Evolutionary conservation across 192 early-diverging fungal genomes (phyloP).

Genomic region (Umbelopsis sp.): DNA sequence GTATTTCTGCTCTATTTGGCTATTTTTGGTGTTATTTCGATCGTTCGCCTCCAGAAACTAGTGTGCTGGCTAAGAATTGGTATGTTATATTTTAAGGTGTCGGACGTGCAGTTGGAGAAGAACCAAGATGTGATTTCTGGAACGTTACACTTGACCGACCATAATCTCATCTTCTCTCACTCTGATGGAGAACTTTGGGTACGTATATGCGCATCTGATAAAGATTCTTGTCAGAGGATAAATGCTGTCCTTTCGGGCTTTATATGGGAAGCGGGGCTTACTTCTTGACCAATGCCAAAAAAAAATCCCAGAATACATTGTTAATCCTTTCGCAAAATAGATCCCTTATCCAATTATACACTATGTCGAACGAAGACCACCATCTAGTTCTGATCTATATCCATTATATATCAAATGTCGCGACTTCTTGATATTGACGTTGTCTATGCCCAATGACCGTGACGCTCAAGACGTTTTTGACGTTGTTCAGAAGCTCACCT

Average conservation of each 20-base stretch:
- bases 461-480: slow-evolving; percentile 77
- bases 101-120: slow-evolving; percentile 50
- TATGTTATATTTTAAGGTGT: slow-evolving; percentile 31
- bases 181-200: slow-evolving; percentile 69
- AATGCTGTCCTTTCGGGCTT: neutral
- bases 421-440: slow-evolving; percentile 77
- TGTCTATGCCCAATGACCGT: slow-evolving; percentile 68
- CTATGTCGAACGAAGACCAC: slow-evolving; percentile 72
- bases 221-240: neutral
- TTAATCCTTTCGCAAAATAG: slow-evolving; percentile 44
- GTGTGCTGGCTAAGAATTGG: neutral
- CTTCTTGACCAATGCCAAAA: neutral
- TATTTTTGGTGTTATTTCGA: neutral
- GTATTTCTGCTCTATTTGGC: neutral
- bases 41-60: neutral
- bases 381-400: slow-evolving; percentile 43
- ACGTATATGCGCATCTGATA: slow-evolving; percentile 11
- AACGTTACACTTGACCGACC: slow-evolving; percentile 73
- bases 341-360: slow-evolving; percentile 87
- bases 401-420: slow-evolving; percentile 73
- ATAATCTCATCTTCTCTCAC: slow-evolving; percentile 74
- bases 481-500: slow-evolving; percentile 79
- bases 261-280: slow-evolving; percentile 4
- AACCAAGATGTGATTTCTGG: slow-evolving; percentile 39
- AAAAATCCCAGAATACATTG: neutral